phyloP scores from a whole-genome alignment of 371 early-diverging fungal species.

The Mortierella sp. region DNA sequence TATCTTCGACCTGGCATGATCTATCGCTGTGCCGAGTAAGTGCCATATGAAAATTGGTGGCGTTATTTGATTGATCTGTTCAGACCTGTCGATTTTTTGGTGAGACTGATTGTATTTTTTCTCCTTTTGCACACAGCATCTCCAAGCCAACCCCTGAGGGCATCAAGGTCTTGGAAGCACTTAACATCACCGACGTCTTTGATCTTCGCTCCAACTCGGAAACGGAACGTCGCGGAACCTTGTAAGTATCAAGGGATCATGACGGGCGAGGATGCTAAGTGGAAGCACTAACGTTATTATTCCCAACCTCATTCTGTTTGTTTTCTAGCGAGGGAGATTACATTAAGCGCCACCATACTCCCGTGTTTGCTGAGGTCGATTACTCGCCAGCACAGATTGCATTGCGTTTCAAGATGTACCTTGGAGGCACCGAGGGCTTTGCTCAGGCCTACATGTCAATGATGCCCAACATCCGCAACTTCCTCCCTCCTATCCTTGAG shows the following conservation, averaged over 20 bases:
- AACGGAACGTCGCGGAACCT: conserved; percentile 62
- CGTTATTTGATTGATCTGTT: not conserved
- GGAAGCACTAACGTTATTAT: not conserved
- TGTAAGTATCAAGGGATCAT: conserved; percentile 40
- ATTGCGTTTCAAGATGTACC: conserved; percentile 70
- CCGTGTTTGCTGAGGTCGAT: conserved; percentile 70
- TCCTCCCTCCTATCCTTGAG: conserved; percentile 65
- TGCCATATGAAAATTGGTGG: not conserved
- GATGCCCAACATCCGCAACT: conserved; percentile 64
- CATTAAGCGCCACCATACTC: conserved; percentile 62
- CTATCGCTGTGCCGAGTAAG: conserved; percentile 57
- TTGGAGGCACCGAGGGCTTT: conserved; percentile 70
- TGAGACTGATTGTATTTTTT: not conserved
- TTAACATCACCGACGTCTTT: conserved; percentile 67
- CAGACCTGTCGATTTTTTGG: not conserved
- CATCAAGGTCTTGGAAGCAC: conserved; percentile 59
- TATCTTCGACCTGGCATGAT: conserved; percentile 52
- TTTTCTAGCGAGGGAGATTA: conserved; percentile 39
- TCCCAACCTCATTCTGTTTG: not conserved
- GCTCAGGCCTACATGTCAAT: conserved; percentile 70
- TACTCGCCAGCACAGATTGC: conserved; percentile 75
- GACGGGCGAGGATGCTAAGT: not conserved
- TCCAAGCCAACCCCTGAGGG: conserved; percentile 64
- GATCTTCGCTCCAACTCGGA: conserved; percentile 72
- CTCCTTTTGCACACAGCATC: conserved; percentile 41